Percentiles rank a stretch among this genome's conserved stretches.
phyloP scores from a whole-genome alignment of 2,329 filamentous ascomycete species.

The Aureobasidium sp. region DNA sequence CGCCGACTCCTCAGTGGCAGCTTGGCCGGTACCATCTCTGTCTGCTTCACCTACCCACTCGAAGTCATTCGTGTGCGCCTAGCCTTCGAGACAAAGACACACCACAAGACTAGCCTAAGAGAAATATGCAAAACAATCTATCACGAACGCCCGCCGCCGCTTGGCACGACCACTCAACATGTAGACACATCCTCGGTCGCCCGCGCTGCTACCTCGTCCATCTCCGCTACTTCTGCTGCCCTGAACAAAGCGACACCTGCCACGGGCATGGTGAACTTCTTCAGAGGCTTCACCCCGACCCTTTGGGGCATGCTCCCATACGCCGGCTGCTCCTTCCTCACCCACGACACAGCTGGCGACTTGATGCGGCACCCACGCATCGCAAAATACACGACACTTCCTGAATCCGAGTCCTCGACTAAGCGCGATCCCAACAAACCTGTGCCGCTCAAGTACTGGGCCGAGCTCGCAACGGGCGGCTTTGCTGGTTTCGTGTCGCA shows the following conservation, averaged over 20 bases:
- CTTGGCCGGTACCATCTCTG: constrained; percentile 75
- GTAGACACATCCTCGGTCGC: constrained; percentile 19
- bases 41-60: constrained; percentile 92
- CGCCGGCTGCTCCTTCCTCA: constrained; percentile 89
- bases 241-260: constrained; percentile 50
- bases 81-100: constrained; percentile 82
- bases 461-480: constrained; percentile 76
- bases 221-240: constrained; percentile 34
- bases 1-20: constrained; percentile 68
- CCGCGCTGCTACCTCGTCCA: constrained; percentile 31
- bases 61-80: constrained; percentile 88
- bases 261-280: constrained; percentile 79
- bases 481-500: constrained; percentile 83
- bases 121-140: constrained; percentile 83
- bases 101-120: constrained; percentile 60
- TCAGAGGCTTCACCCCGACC: constrained; percentile 85
- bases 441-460: constrained; percentile 71
- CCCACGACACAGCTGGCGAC: constrained; percentile 85
- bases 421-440: constrained; percentile 45
- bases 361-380: constrained; percentile 62
- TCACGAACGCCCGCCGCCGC: constrained; percentile 52
- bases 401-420: constrained; percentile 32
- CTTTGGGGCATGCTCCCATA: constrained; percentile 94
- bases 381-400: constrained; percentile 66
- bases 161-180: constrained; percentile 17